A percentile compares a stretch with the other conserved stretches of the same genome.
These are phyloP conservation scores for Hypoxylon sp. DNA, from an alignment of 2,329 filamentous ascomycete genomes.

Conservation along the genomic window DNA sequence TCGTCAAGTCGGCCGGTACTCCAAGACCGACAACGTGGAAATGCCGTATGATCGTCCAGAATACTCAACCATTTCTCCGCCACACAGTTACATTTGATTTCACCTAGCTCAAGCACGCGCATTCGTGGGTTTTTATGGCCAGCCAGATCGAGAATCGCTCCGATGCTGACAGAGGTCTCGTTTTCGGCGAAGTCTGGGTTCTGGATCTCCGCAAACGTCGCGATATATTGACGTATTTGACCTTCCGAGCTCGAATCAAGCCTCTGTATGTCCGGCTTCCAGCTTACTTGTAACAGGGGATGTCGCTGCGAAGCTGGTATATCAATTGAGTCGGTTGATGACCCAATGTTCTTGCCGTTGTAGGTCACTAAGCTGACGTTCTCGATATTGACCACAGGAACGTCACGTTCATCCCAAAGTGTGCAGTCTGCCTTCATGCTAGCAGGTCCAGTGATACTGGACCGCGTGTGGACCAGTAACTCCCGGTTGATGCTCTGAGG, in stretches of 20 bases:
- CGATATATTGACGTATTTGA: slow-evolving; percentile 18
- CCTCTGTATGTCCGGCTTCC: slow-evolving; percentile 39
- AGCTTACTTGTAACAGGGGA: slow-evolving; percentile 28
- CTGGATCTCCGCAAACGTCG: neutral
- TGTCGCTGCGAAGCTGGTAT: slow-evolving; percentile 15
- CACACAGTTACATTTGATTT: neutral
- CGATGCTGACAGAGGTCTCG: neutral
- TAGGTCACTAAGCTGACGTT: slow-evolving; percentile 14
- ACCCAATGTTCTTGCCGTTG: slow-evolving; percentile 1
- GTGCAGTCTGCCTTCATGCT: slow-evolving; percentile 12
- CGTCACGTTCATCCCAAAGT: neutral
- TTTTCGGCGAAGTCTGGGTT: neutral
- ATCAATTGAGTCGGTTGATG: neutral
- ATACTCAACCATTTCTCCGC: slow-evolving; percentile 5
- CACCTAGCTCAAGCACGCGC: slow-evolving; percentile 34
- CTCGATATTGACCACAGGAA: neutral
- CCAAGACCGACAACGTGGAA: slow-evolving; percentile 28
- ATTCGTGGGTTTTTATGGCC: slow-evolving; percentile 40
- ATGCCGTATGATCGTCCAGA: slow-evolving; percentile 16
- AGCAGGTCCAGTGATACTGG: slow-evolving; percentile 26
- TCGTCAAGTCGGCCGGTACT: neutral
- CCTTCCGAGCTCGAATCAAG: neutral
- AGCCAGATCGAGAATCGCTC: slow-evolving; percentile 22
- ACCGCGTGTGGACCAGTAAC: slow-evolving; percentile 17
- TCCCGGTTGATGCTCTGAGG: neutral